phyloP scores from a whole-genome alignment of 1,139 yeast genomes.

The Torulaspora pretoriensis region DNA sequence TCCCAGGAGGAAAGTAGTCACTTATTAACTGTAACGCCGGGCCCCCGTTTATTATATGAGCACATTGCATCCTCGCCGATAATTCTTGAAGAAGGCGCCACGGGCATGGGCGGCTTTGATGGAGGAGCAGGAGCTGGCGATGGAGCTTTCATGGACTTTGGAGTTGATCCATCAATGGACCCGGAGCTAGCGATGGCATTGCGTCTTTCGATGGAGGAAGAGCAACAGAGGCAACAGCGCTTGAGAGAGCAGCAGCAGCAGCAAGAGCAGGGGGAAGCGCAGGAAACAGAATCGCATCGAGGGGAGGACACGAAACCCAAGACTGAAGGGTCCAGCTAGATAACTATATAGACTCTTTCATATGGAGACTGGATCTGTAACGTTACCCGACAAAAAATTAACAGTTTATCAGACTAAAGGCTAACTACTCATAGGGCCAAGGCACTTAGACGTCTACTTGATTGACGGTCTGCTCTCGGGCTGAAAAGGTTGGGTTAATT shows the following conservation, averaged over 20 bases:
- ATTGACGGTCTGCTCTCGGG: no score
- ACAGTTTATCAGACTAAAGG: neutral
- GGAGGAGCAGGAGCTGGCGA: conserved; percentile 47
- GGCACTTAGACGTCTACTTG: no score
- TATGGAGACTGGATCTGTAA: neutral
- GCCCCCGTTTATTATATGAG: conserved; percentile 65
- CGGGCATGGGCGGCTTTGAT: conserved; percentile 38
- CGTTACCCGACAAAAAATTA: neutral
- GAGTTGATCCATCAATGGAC: conserved; percentile 87
- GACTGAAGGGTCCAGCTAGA: conserved; percentile 8
- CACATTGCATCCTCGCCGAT: conserved; percentile 34
- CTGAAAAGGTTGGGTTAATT: neutral
- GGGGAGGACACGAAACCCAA: conserved; percentile 11
- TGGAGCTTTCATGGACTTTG: conserved; percentile 52
- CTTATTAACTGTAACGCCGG: conserved; percentile 83
- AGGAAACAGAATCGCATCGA: conserved; percentile 3
- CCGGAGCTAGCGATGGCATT: conserved; percentile 96
- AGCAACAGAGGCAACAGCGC: conserved; percentile 41
- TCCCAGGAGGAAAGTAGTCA: conserved; percentile 73
- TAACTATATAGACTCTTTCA: neutral
- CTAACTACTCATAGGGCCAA: neutral
- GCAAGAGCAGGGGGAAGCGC: conserved; percentile 17
- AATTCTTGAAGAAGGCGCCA: conserved; percentile 37
- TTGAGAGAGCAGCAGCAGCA: conserved; percentile 31
- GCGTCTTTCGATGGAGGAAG: conserved; percentile 43